phyloP scores from a whole-genome alignment of 768 basidiomycete genomes.

The Leccinum uliginosum region DNA sequence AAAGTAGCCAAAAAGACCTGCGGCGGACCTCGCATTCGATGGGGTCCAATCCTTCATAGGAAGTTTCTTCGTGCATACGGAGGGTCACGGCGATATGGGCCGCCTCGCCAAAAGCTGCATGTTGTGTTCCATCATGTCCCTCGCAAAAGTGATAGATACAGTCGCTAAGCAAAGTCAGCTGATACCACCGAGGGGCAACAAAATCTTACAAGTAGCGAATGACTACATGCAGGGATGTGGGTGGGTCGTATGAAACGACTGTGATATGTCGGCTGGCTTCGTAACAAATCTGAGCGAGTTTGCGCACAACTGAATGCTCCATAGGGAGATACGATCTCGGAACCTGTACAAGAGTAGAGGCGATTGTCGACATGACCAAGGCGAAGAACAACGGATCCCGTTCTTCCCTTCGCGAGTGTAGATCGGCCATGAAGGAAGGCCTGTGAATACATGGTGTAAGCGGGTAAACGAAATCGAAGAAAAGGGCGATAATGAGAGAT shows the following conservation, averaged over 20 bases:
- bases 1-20: slow-evolving; percentile 84
- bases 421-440: slow-evolving; percentile 88
- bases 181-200: background rate
- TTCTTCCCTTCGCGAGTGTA: slow-evolving; percentile 76
- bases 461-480: slow-evolving; percentile 92
- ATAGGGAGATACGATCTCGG: slow-evolving; percentile 86
- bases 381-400: slow-evolving; percentile 88
- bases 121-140: slow-evolving; percentile 82
- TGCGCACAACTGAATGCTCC: slow-evolving; percentile 80
- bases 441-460: slow-evolving; percentile 89
- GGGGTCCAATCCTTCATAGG: slow-evolving; percentile 78
- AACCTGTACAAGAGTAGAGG: slow-evolving; percentile 83
- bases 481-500: slow-evolving; percentile 77
- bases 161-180: slow-evolving; percentile 44
- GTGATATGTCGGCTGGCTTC: slow-evolving; percentile 81
- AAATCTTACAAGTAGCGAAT: slow-evolving; percentile 80
- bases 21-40: slow-evolving; percentile 87
- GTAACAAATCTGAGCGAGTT: slow-evolving; percentile 75
- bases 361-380: slow-evolving; percentile 84
- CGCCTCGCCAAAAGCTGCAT: slow-evolving; percentile 85
- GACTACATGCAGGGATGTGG: slow-evolving; percentile 78
- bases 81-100: slow-evolving; percentile 79
- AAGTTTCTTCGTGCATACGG: slow-evolving; percentile 82
- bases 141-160: slow-evolving; percentile 86
- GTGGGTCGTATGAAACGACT: slow-evolving; percentile 77